Base-by-base conservation (phyloP, 2,329 filamentous ascomycete genomes). In the Stachybotrys chlorohalonatus region DNA sequence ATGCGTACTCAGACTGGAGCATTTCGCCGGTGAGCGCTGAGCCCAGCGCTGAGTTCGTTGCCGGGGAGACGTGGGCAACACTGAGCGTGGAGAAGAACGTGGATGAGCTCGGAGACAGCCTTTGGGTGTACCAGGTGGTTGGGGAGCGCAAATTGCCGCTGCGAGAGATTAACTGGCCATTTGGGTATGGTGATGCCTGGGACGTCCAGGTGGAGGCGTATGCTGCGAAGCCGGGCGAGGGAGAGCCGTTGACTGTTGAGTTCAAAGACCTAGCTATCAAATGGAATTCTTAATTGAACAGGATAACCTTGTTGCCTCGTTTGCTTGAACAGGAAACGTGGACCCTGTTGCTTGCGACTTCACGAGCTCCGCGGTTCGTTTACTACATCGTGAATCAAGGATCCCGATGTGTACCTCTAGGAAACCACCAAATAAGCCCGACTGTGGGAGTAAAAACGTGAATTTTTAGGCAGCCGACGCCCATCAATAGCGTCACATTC, bases 1-100 rank as follows among this genome's bases (percentile, higher is more conserved):
- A 89, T 64, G 66, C 70, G 30, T 90, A 78, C 76, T 80, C 85
- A 1, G 87, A 90, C 68, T 90, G 86, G 87, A 84, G 80, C 64
- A 70, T 90, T 49, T 64, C 74, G n/a, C 50, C 50, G 7, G 50
- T 52, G 11, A 32, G 11, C 8, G 45, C 50, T 9, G 78, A 82
- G 0, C 71, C 84, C 2, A 62, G 71, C 11, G 55, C 61, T 17
- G 51, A 56, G 9, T 45, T 57, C 15, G 53, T 56, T 39, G 53
- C 17, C 36, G 58, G 59, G 31, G 59, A 53, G 32, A 42, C 50
- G 8, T 52, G 54, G 56, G 54, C 56, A 13, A 68, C 66, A 3
- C 51, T 70, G 4, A 31, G 54, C 47, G 69, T 83, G 51, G 75
- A 81, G 60, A 72, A 82, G 55, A 78, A 78, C 55, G 64, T 67